Conservation (phyloP, 2,329 filamentous ascomycete genomes). For the Cordyceps tenuipes region DNA sequence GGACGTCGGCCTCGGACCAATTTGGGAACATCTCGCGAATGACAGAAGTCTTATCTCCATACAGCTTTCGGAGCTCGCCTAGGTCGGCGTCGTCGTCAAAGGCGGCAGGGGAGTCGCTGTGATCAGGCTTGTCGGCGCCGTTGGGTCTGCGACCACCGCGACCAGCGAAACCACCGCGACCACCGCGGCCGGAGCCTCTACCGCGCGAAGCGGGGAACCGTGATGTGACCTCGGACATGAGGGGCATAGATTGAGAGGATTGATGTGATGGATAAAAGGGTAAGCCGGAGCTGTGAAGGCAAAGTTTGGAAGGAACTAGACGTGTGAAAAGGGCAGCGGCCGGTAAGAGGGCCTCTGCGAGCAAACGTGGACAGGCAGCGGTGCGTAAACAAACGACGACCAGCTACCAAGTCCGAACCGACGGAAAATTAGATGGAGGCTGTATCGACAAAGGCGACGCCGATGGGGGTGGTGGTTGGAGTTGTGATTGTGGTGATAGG, state of each 20-base stretch:
- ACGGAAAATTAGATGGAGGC: constrained; percentile 8
- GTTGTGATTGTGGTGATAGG: constrained; percentile 7
- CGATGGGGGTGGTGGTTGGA: constrained; percentile 3
- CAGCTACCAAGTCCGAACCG: constrained; percentile 12
- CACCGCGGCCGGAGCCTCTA: constrained; percentile 82
- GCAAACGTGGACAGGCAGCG: constrained; percentile 13
- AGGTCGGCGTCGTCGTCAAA: constrained; percentile 82
- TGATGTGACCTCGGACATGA: constrained; percentile 92
- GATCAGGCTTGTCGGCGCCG: constrained; percentile 52
- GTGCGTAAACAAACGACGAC: constrained; percentile 10
- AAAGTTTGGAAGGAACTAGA: constrained; percentile 13
- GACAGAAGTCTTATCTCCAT: constrained; percentile 66
- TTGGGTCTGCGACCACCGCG: constrained; percentile 68
- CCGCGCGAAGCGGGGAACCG: constrained; percentile 77
- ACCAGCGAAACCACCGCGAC: constrained; percentile 67
- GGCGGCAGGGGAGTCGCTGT: constrained; percentile 47
- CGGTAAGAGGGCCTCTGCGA: constrained; percentile 32
- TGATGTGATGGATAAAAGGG: constrained; percentile 15
- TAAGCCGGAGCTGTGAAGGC: constrained; percentile 22
- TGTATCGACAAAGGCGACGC: constrained; percentile 8
- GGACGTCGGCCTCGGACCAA: constrained; percentile 91
- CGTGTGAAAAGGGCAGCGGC: constrained; percentile 19
- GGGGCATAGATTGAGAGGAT: constrained; percentile 21
- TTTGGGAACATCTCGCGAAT: constrained; percentile 91
- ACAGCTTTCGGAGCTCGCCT: constrained; percentile 84